Base-by-base conservation (phyloP, 2,329 filamentous ascomycete genomes). In the Epichloe hybrida region DNA sequence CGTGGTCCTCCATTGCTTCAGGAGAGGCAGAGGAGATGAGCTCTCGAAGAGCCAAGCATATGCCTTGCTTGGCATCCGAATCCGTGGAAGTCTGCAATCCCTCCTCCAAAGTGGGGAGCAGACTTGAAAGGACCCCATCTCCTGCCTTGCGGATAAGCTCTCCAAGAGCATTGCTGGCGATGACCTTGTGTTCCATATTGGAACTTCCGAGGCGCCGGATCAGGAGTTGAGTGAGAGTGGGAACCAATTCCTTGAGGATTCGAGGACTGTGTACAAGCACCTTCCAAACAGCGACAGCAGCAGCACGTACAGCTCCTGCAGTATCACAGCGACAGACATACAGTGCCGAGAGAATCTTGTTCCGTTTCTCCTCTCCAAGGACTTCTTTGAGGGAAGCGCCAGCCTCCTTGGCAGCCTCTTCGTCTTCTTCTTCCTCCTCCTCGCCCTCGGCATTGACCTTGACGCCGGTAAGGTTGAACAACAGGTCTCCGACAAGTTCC, bases 321-420 rank as follows among this genome's bases (percentile, higher is more conserved):
- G 94, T 98, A 74, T 98, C 93, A 72, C 89, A 95, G 55, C 94
- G 87, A 70, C 93, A 97, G 57, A 98, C 94, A 65, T 97, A 98
- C 47, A 98, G 76, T 5, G 91, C 88, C n/a, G 93, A 96, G 20
- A 98, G 76, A 23, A 98, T 90, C 70, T 91, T 95, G 76, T 98
- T 94, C 53, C 93, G 84, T 70, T 91, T 94, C 65, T 97, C 93
- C 64, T 95, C 88, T 58, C 93, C 94, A 46, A 98, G 86, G 2
- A 91, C 84, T 65, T 97, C 91, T 55, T 95, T 82, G 48, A 98
- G 76, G n/a, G 93, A 96, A 53, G 88, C 84, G 8, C 91, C 88
- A 35, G 93, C 89, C 69, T 97, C 90, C 61, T 83, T 85, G 42
- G 83, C 86, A 52, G 74, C 76, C 52, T 87, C 83, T 55, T 81